A percentile compares a stretch with the other conserved stretches of the same genome.
Conservation (phyloP, 345 rosid species). For the Citrus maxima region DNA sequence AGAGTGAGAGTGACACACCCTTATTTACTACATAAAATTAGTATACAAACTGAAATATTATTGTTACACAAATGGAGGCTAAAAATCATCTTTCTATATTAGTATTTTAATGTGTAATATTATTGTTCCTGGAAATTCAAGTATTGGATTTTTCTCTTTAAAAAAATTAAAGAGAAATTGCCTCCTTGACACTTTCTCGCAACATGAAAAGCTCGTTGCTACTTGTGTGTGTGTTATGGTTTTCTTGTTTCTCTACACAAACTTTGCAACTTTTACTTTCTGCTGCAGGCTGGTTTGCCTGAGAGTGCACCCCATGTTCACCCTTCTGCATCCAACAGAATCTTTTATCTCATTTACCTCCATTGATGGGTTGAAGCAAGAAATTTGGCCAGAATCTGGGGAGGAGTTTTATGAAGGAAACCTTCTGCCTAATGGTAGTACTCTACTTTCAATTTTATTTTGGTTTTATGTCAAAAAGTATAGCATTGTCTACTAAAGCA, state of each 20-base stretch:
- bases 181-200: neutral
- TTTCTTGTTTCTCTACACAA: neutral
- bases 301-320: slow-evolving; percentile 78
- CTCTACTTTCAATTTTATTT: neutral
- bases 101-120: no score
- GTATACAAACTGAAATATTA: neutral
- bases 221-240: neutral
- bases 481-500: neutral
- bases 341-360: slow-evolving; percentile 66
- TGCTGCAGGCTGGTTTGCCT: slow-evolving; percentile 76
- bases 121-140: neutral
- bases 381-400: slow-evolving; percentile 71
- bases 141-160: neutral
- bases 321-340: slow-evolving; percentile 69
- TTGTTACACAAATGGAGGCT: neutral
- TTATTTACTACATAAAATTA: neutral
- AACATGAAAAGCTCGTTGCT: neutral
- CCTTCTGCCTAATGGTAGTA: slow-evolving; percentile 64
- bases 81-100: no score
- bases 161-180: neutral
- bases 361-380: slow-evolving; percentile 67
- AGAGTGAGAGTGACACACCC: neutral
- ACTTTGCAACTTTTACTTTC: neutral
- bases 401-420: slow-evolving; percentile 56
- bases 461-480: neutral